A percentile compares a stretch with the other conserved stretches of the same genome.
These are phyloP conservation scores for Clarireedia monteithiana DNA, from an alignment of 2,329 filamentous ascomycete genomes.

Conservation along the genomic window DNA sequence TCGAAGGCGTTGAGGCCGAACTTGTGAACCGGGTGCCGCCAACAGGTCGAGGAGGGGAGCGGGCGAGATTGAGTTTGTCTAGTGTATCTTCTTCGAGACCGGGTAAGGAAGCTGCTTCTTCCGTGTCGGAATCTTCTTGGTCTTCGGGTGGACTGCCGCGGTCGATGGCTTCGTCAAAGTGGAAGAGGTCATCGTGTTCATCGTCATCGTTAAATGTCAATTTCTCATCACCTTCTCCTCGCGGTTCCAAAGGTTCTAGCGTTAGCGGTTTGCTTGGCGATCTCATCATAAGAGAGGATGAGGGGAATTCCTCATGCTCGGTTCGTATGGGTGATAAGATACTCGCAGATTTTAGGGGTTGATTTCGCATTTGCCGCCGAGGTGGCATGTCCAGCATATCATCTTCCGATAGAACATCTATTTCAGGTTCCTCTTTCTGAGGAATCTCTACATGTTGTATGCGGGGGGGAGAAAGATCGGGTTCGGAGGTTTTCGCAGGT, in stretches of 20 bases:
- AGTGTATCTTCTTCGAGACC: not conserved
- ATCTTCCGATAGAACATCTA: conserved; percentile 14
- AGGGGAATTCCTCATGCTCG: not conserved
- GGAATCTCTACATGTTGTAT: not conserved
- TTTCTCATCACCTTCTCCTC: conserved; percentile 6
- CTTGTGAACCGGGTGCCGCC: too few species aligned
- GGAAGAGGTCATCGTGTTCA: conserved; percentile 22
- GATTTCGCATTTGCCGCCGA: conserved; percentile 11
- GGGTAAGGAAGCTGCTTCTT: conserved; percentile 2
- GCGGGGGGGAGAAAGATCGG: not conserved
- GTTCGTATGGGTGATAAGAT: conserved; percentile 1
- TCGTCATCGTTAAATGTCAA: conserved; percentile 15
- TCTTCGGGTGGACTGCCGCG: conserved; percentile 10
- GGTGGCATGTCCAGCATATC: conserved; percentile 23
- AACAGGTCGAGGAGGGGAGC: conserved; percentile 8
- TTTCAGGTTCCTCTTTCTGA: not conserved
- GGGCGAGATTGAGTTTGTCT: conserved; percentile 4
- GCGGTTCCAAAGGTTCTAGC: not conserved
- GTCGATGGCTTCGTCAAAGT: conserved; percentile 21
- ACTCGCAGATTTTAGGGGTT: conserved; percentile 11
- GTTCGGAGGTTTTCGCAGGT: not conserved
- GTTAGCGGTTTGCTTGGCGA: conserved; percentile 8
- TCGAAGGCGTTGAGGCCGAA: not conserved
- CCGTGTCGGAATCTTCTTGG: conserved; percentile 6
- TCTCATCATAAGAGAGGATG: not conserved